Conservation (phyloP, 169 alveolate genomes). For the Cytauxzoon felis region DNA sequence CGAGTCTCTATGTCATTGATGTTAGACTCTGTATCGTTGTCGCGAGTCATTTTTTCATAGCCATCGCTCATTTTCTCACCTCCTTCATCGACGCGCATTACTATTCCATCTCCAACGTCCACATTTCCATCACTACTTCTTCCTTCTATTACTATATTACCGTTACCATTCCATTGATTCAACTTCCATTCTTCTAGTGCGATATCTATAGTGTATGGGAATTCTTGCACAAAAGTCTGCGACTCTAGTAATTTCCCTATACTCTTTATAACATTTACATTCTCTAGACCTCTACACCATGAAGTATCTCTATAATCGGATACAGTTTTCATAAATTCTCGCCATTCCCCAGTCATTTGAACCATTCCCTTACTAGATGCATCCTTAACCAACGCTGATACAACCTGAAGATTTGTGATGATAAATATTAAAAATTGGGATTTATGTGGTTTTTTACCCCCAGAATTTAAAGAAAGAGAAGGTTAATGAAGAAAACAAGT, state of each 20-base stretch:
- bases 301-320: conserved; percentile 46
- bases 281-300: conserved; percentile 37
- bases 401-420: too few relatives aligned
- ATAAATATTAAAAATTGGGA: too few relatives aligned
- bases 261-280: conserved; percentile 3
- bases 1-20: too few relatives aligned
- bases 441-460: too few relatives aligned
- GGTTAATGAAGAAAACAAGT: too few relatives aligned
- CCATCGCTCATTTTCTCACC: neutral
- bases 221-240: conserved; percentile 37
- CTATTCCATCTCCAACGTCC: neutral
- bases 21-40: too few relatives aligned
- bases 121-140: neutral
- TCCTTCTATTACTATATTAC: neutral
- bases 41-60: conserved; percentile 2
- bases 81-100: neutral
- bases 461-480: too few relatives aligned
- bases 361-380: too few relatives aligned
- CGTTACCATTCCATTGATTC: neutral
- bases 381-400: too few relatives aligned
- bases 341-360: too few relatives aligned
- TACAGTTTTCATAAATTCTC: conserved; percentile 22
- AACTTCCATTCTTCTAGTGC: conserved; percentile 1
- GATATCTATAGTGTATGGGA: conserved; percentile 53
- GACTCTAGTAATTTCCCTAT: conserved; percentile 11